phyloP scores from a whole-genome alignment of 768 basidiomycete genomes.

The Auriculariales sp. region DNA sequence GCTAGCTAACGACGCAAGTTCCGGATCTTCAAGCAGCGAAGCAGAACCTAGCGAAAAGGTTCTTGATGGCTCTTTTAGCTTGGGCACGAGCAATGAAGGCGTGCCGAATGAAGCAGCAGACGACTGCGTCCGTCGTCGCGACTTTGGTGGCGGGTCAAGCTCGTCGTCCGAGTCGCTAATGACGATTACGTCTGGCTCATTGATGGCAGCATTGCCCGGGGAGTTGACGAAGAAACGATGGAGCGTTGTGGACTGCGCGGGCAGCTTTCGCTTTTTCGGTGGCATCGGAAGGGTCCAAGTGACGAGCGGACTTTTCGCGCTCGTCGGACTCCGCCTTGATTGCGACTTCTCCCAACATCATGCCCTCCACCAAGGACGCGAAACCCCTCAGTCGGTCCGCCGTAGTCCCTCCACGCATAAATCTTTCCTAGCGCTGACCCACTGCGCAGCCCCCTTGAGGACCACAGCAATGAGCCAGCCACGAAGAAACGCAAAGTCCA shows the following conservation, averaged over 20 bases:
- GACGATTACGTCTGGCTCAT: slow-evolving; percentile 32
- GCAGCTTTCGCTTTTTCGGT: slow-evolving; percentile 2
- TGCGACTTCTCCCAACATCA: too few species aligned
- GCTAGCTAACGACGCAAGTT: background rate
- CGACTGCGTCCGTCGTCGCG: slow-evolving; percentile 2
- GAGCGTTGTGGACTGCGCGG: slow-evolving; percentile 24
- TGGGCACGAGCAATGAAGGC: background rate
- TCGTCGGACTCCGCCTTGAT: too few species aligned
- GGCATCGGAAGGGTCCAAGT: background rate
- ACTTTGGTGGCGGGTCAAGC: slow-evolving; percentile 8
- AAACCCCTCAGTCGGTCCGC: background rate
- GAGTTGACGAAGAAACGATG: slow-evolving; percentile 27
- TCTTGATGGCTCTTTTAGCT: background rate
- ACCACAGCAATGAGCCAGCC: slow-evolving; percentile 20
- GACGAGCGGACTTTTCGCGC: too few species aligned
- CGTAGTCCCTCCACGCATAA: too few species aligned
- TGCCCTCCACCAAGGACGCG: background rate
- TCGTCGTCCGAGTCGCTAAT: slow-evolving; percentile 56
- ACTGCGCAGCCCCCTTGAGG: background rate
- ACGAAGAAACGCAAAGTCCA: slow-evolving; percentile 41
- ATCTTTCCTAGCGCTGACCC: background rate
- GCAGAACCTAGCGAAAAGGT: background rate
- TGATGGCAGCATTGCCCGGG: background rate
- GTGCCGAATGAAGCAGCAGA: background rate
- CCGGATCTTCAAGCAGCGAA: background rate